These are phyloP conservation scores for Ustilago hordei DNA, from an alignment of 1,284 basidiomycete genomes.

Conservation along the genomic window DNA sequence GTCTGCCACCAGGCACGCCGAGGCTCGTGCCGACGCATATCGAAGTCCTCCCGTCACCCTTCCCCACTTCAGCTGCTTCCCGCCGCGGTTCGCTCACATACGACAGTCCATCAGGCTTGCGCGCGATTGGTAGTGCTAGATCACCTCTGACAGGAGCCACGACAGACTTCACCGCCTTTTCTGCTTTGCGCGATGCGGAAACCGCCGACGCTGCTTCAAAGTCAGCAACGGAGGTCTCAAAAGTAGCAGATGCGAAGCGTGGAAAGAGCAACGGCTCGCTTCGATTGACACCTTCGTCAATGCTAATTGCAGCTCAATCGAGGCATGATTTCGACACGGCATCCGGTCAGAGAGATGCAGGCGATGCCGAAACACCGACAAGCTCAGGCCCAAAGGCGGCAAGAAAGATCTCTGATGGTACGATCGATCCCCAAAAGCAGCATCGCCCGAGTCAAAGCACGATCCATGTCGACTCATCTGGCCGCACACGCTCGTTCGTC, in stretches of 20 bases:
- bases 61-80: slow-evolving; percentile 43
- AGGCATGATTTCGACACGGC: background rate
- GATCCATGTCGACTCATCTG: slow-evolving; percentile 35
- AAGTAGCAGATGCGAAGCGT: background rate
- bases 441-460: slow-evolving; percentile 10
- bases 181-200: slow-evolving; percentile 18
- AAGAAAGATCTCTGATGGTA: background rate
- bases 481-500: slow-evolving; percentile 49
- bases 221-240: background rate
- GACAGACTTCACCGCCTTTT: slow-evolving; percentile 26
- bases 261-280: slow-evolving; percentile 9
- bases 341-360: background rate
- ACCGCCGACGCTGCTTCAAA: background rate
- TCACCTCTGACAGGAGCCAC: slow-evolving; percentile 28
- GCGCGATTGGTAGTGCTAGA: slow-evolving; percentile 14
- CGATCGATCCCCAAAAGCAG: slow-evolving; percentile 2
- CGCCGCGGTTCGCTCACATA: slow-evolving; percentile 41
- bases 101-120: slow-evolving; percentile 34
- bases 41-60: slow-evolving; percentile 56
- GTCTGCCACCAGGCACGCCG: slow-evolving; percentile 52
- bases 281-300: slow-evolving; percentile 33
- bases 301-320: slow-evolving; percentile 28
- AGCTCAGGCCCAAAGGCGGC: background rate
- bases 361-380: background rate
- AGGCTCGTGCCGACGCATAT: slow-evolving; percentile 55